Base-by-base conservation (phyloP, 176 grass and related monocot genomes). In the Alopecurus myosuroides region DNA sequence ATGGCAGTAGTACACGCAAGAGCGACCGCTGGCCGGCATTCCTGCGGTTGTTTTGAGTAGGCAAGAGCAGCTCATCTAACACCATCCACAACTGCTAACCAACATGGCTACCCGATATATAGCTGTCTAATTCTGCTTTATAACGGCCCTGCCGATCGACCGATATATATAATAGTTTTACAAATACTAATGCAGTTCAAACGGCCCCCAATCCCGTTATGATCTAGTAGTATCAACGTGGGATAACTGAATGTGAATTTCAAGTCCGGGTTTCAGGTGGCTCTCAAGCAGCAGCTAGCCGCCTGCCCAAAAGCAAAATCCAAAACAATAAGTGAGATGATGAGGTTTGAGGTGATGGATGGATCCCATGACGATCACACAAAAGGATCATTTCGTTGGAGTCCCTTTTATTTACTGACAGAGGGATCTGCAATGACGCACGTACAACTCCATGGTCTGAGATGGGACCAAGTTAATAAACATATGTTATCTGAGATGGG, bases 21-120 rank as follows among this genome's bases (percentile, higher is more conserved):
- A 46, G 82, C 68, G 44, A 76, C 55, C 23, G 25, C 46, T 25
- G 79, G 14, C 11, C 23, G 20, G 23, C 50, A 52, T 69, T 79
- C 74, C 62, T 6, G 40, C 11, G 82, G 82, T 85, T 85, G 88
- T 77, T 85, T 76, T 2, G 40, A 46, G 82, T 85, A 70, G 88
- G 88, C 71, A 17, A 77, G 77, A 62, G 70, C 77, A 50, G 88
- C 50, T 85, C 82, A 81, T 60, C 88, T 34, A 81, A 69, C 88
- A 61, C 77, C 1, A 85, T 18, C 78, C 6, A 2, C 30, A 20
- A 18, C 5, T 11, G n/a, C 30, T 58, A 35, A 60, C 30, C 9
- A 33, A 4, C 18, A 17, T 9, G 15, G 25, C 19, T 53, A 75
- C 58, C 33, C 34, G 25, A 7, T 33, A n/a, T n/a, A n/a, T n/a